phyloP scores from a whole-genome alignment of 1,284 basidiomycete genomes.

The Trichosporon sp. region DNA sequence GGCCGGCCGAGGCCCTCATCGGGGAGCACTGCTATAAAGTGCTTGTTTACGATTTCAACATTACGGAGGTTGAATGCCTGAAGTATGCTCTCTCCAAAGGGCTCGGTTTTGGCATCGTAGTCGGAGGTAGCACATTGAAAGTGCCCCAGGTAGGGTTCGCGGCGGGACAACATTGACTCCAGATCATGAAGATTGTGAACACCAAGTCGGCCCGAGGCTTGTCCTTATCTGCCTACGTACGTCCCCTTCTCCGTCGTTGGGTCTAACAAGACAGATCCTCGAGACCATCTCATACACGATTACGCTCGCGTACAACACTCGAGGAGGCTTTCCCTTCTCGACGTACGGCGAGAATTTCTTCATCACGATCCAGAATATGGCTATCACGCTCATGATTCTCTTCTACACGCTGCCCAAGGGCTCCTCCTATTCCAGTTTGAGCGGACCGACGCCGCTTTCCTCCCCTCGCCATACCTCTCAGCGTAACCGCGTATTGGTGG shows the following conservation, averaged over 20 bases:
- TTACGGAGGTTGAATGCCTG: conserved; percentile 81
- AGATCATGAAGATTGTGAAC: conserved; percentile 61
- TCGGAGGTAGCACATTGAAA: conserved; percentile 91
- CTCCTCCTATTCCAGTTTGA: conserved; percentile 23
- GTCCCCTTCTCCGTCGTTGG: conserved; percentile 6
- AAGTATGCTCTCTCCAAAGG: conserved; percentile 91
- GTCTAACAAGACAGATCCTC: conserved; percentile 56
- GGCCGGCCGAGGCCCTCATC: conserved; percentile 77
- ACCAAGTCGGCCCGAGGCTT: conserved; percentile 78
- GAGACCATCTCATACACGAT: conserved; percentile 87
- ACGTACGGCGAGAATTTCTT: conserved; percentile 94
- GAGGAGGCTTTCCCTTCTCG: conserved; percentile 84
- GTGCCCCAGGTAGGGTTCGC: conserved; percentile 71
- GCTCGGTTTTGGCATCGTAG: conserved; percentile 86
- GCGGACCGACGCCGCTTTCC: conserved; percentile 20
- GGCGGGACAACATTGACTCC: conserved; percentile 57
- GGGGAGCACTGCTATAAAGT: conserved; percentile 90
- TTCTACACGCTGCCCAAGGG: conserved; percentile 53
- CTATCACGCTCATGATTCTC: conserved; percentile 80
- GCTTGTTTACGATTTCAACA: conserved; percentile 82
- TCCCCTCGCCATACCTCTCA: not conserved
- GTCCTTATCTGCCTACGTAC: conserved; percentile 72
- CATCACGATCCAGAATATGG: conserved; percentile 77
- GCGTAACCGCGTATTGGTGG: conserved; percentile 44
- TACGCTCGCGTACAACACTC: conserved; percentile 79